These are phyloP conservation scores for Xylaria sp. DNA, from an alignment of 2,329 filamentous ascomycete genomes.

Conservation along the genomic window DNA sequence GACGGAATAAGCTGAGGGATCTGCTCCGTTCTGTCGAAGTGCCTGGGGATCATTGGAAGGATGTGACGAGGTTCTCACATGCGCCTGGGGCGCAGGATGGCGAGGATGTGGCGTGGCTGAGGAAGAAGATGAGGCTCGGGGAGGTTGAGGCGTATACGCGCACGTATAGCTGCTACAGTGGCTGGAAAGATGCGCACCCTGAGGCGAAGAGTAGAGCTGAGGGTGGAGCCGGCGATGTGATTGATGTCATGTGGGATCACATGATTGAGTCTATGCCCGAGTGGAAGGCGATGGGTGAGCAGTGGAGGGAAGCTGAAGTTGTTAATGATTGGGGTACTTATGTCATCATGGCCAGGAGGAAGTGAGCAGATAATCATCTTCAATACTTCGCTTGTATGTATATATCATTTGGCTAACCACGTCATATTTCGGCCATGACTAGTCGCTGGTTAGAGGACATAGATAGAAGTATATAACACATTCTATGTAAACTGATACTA, in stretches of 20 bases:
- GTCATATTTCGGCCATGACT: too few species aligned
- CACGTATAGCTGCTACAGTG: constrained; percentile 69
- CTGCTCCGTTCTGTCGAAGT: constrained; percentile 63
- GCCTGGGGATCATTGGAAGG: constrained; percentile 62
- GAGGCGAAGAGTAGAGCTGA: constrained; percentile 60
- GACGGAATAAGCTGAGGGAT: constrained; percentile 64
- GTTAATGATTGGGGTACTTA: constrained; percentile 71
- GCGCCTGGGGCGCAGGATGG: constrained; percentile 61
- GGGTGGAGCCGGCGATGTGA: constrained; percentile 69
- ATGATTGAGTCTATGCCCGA: constrained; percentile 64
- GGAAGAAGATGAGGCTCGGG: constrained; percentile 64
- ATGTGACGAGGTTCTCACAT: constrained; percentile 65
- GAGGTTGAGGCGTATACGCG: constrained; percentile 70
- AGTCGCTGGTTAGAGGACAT: too few species aligned
- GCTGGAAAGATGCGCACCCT: constrained; percentile 68
- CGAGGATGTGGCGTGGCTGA: constrained; percentile 60
- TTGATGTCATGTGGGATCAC: constrained; percentile 71
- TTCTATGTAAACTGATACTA: too few species aligned
- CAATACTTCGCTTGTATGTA: neutral
- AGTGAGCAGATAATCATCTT: constrained; percentile 28
- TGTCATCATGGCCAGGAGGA: constrained; percentile 66
- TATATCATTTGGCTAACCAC: neutral
- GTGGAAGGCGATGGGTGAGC: constrained; percentile 60
- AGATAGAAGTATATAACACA: too few species aligned
- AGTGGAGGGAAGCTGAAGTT: constrained; percentile 65